Base-by-base conservation (phyloP, 2,329 filamentous ascomycete species). In the Verticillium longisporum region DNA sequence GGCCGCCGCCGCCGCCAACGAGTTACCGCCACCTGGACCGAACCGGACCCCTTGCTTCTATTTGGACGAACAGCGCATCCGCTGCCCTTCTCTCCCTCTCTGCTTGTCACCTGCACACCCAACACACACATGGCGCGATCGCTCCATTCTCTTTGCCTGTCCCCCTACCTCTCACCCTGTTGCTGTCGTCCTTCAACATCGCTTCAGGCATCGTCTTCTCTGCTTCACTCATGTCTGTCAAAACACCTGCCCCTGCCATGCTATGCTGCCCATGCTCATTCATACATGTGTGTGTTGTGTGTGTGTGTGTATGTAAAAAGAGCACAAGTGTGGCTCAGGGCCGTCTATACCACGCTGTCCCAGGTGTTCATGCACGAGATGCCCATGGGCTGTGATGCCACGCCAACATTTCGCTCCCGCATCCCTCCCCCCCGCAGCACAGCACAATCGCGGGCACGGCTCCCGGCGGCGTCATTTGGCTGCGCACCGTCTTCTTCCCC, bases 301-400 rank as follows among this genome's bases (percentile, higher is more conserved):
- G n/a, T n/a, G n/a, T n/a, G n/a, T 26, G 26, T 26, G 26, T 26
- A 26, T 26, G 26, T 26, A 26, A 26, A n/a, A n/a, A 26, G 26
- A 26, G 26, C 26, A 26, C 18, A 6, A n/a, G 18, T 56, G 61
- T 64, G 61, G 61, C 61, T 60, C 61, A 18, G 45, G 50, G 33
- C 58, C 59, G 33, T 64, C 57, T 56, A 56, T 54, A 55, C 53
- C 61, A 61, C 61, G 63, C 59, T 45, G 61, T 63, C 62, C 59
- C 61, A 64, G 63, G 59, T 63, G 63, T 63, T 64, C 63, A 64
- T 64, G 63, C 63, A 64, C 61, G 32, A 50, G n/a, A 26, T 50
- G 45, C 45, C n/a, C 45, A 18, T 50, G 45, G n/a, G 45, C 45
- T 50, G 45, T 56, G 55, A 37, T 15, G 55, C 31, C 26, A 56